phyloP scores from a whole-genome alignment of 2,329 filamentous ascomycete species.

The Talaromyces verruculosus region DNA sequence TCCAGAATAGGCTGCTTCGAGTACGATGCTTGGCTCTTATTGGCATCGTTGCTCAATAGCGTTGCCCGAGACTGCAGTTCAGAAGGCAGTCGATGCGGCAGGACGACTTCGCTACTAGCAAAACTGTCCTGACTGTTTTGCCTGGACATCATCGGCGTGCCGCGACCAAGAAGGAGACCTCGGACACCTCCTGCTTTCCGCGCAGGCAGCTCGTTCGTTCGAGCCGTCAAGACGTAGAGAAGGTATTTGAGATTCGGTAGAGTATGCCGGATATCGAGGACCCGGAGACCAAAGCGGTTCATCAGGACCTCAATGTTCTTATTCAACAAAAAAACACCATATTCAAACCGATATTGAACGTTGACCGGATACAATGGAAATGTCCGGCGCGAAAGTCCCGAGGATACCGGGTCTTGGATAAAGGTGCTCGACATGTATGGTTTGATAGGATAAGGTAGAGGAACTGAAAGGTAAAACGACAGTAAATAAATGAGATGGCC shows the following conservation, averaged over 20 bases:
- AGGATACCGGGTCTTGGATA: conserved; percentile 71
- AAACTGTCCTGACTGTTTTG: conserved; percentile 44
- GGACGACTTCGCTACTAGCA: conserved; percentile 32
- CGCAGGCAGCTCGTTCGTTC: conserved; percentile 61
- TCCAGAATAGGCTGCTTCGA: neutral
- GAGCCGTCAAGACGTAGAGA: conserved; percentile 83
- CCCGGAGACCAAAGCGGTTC: conserved; percentile 67
- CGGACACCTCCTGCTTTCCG: conserved; percentile 56
- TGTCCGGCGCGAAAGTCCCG: conserved; percentile 57
- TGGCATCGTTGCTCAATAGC: neutral
- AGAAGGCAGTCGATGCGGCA: conserved; percentile 24
- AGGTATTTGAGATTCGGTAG: conserved; percentile 92
- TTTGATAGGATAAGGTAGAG: conserved; percentile 76
- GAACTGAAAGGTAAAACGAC: conserved; percentile 76
- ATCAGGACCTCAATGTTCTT: conserved; percentile 81
- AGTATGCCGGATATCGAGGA: conserved; percentile 88
- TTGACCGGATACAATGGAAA: conserved; percentile 79
- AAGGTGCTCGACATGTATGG: conserved; percentile 71
- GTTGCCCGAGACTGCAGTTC: conserved; percentile 8
- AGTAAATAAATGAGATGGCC: conserved; percentile 73
- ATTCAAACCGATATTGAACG: conserved; percentile 88
- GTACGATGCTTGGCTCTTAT: neutral
- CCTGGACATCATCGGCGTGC: conserved; percentile 40
- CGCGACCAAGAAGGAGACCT: conserved; percentile 44
- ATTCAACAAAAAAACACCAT: conserved; percentile 93